Percentiles rank a stretch among this genome's conserved stretches.
These are phyloP conservation scores for Ustilago crameri DNA, from an alignment of 1,284 basidiomycete genomes.

Conservation along the genomic window DNA sequence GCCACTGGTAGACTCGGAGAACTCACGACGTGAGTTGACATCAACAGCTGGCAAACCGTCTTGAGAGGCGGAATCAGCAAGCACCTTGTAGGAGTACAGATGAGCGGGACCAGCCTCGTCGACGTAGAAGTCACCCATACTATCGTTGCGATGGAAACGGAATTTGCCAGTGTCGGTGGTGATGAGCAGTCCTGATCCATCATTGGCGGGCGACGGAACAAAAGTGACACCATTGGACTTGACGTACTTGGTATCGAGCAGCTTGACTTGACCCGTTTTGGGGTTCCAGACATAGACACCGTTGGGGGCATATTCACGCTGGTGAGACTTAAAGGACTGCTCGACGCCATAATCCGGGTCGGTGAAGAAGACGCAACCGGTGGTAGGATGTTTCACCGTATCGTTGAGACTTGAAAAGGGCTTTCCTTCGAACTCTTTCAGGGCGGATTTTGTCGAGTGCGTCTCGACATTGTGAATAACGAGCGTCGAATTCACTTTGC, in stretches of 20 bases:
- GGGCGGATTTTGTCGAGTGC: conserved; percentile 7
- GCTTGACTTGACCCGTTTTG: conserved; percentile 23
- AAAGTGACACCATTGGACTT: conserved; percentile 55
- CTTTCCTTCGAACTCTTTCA: conserved; percentile 26
- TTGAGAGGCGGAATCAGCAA: conserved; percentile 14
- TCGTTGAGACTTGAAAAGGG: conserved; percentile 56
- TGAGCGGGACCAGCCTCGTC: conserved; percentile 27
- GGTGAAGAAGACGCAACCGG: conserved; percentile 48
- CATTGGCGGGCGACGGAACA: conserved; percentile 29
- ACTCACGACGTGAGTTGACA: conserved; percentile 21
- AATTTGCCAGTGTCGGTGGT: conserved; percentile 47
- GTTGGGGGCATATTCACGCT: conserved; percentile 46
- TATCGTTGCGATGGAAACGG: conserved; percentile 34
- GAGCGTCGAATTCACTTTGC: conserved; percentile 26
- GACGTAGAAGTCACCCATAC: conserved; percentile 41
- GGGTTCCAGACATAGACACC: conserved; percentile 49
- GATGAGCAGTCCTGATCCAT: conserved; percentile 34
- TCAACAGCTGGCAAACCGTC: conserved; percentile 30
- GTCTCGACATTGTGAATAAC: conserved; percentile 29
- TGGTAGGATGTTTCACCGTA: conserved; percentile 40
- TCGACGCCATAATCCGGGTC: conserved; percentile 56
- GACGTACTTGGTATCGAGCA: conserved; percentile 36
- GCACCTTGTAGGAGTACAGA: conserved; percentile 40
- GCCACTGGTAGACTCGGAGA: conserved; percentile 35
- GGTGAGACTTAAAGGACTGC: conserved; percentile 40